Evolutionary conservation across 31 red algal genomes (phyloP), one percentile per base, ranked within the genome.

Genomic region (Odonthalia washingtoniensis): DNA sequence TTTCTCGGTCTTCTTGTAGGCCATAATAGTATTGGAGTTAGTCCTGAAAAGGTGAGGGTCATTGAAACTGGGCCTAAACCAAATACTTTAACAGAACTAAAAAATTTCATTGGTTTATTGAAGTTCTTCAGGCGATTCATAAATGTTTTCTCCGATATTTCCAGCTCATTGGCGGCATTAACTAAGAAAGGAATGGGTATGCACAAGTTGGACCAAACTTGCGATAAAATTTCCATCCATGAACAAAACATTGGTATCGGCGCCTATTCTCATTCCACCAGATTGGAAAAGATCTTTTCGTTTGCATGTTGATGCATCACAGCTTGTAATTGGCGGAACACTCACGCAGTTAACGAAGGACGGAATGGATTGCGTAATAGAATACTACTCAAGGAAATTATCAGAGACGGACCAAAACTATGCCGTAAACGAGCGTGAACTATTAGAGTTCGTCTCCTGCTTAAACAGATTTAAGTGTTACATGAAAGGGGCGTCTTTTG

Each of bases 71-170:
- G 73, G 73, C 73, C 73, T 18, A 24, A 46, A 26, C 73, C 73
- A 18, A 77, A 44, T 9, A 21, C 33, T 9, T 14, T 77, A 36
- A 77, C 73, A 45, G 40, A 77, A 46, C 38, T 77, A 34, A 24
- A 37, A 24, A 28, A 37, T 5, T 77, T 77, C 28, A 24, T 77
- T 24, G 35, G 73, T 12, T 36, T 77, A 36, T 6, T 77, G 38
- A 17, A 45, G 38, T 77, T 77, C 73, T 77, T 77, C 43, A 6
- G 73, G 5, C 21, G 73, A 9, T 77, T 77, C 14, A 44, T 77
- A 14, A 44, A 26, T 21, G 40, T 43, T 46, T 77, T 77, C 17
- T 77, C 73, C 28, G 14, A 14, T 14, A 44, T 40, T 26, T 24
- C 32, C 5, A 46, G 5, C 9, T n/a, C 40, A 18, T 77, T 77